phyloP scores from a whole-genome alignment of 2,329 filamentous ascomycete genomes.

The Decorospora gaudefroyi region DNA sequence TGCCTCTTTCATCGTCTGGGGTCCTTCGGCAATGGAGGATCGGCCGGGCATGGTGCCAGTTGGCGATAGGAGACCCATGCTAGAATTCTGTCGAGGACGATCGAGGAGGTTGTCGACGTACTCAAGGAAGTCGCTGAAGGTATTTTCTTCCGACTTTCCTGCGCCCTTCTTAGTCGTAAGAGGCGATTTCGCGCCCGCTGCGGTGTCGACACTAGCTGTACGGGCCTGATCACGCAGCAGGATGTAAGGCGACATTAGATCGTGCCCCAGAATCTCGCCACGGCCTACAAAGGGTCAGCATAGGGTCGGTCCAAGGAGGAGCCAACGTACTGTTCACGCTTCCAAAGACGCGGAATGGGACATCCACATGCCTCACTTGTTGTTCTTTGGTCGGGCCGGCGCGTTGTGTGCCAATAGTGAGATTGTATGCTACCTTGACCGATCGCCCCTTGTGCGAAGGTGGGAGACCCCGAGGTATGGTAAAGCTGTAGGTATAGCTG shows the following conservation, averaged over 20 bases:
- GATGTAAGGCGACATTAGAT: constrained; percentile 92
- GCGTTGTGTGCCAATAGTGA: constrained; percentile 89
- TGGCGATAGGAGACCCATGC: constrained; percentile 69
- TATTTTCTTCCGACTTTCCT: constrained; percentile 51
- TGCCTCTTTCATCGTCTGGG: constrained; percentile 73
- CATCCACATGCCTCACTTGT: constrained; percentile 82
- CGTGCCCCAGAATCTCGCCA: constrained; percentile 88
- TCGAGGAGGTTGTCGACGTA: constrained; percentile 56
- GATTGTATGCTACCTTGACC: constrained; percentile 89
- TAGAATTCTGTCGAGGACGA: constrained; percentile 41
- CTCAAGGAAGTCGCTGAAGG: constrained; percentile 43
- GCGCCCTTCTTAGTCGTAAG: constrained; percentile 27
- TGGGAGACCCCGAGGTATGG: constrained; percentile 83
- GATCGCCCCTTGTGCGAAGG: constrained; percentile 89
- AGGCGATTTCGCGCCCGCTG: constrained; percentile 14
- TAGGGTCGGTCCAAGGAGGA: neutral
- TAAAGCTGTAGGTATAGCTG: constrained; percentile 85
- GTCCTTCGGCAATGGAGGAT: constrained; percentile 62
- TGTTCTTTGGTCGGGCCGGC: constrained; percentile 76
- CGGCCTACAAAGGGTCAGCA: constrained; percentile 54
- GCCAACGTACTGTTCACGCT: constrained; percentile 72
- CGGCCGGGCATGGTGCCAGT: constrained; percentile 59
- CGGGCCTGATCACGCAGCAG: constrained; percentile 81
- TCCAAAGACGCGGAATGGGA: constrained; percentile 90
- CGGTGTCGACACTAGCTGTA: constrained; percentile 45